A percentile compares a stretch with the other conserved stretches of the same genome.
Evolutionary conservation across 1,139 yeast species (phyloP).

Genomic region (Suhomyces maxii): DNA sequence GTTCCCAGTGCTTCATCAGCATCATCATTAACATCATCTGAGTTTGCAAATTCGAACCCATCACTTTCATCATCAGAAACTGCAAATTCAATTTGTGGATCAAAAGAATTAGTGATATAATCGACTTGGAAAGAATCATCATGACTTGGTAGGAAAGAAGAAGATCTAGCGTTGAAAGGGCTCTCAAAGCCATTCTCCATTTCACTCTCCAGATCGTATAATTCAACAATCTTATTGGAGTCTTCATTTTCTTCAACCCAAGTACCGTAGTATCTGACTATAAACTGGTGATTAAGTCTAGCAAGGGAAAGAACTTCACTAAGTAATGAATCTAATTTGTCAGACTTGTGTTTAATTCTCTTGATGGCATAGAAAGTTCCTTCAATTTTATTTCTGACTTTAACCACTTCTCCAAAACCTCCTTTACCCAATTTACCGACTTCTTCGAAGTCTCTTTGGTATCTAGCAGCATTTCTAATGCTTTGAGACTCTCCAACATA

Average conservation of each 20-base stretch:
- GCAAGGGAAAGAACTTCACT: conserved; percentile 93
- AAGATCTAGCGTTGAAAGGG: conserved; percentile 22
- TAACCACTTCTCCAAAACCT: conserved; percentile 96
- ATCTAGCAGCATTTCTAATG: conserved; percentile 30
- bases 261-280: conserved; percentile 93
- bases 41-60: conserved; percentile 31
- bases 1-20: conserved; percentile 10
- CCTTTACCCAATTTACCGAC: conserved; percentile 91
- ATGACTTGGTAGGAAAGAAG: conserved; percentile 31
- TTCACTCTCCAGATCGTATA: conserved; percentile 20
- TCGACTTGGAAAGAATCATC: conserved; percentile 53
- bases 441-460: conserved; percentile 81
- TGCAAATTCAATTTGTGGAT: conserved; percentile 61
- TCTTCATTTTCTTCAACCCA: conserved; percentile 81
- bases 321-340: conserved; percentile 74
- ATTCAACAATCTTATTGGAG: conserved; percentile 16
- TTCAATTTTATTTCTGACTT: conserved; percentile 88
- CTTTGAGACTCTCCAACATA: conserved; percentile 5
- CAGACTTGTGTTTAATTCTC: conserved; percentile 80
- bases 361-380: conserved; percentile 95
- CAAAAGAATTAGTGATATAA: conserved; percentile 65
- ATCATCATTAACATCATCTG: conserved; percentile 10
- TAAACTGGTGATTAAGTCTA: conserved; percentile 89
- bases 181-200: conserved; percentile 23
- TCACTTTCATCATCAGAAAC: conserved; percentile 33